Conservation (phyloP, 352 stramenopile genomes). For the Globisporangium echinulatum region DNA sequence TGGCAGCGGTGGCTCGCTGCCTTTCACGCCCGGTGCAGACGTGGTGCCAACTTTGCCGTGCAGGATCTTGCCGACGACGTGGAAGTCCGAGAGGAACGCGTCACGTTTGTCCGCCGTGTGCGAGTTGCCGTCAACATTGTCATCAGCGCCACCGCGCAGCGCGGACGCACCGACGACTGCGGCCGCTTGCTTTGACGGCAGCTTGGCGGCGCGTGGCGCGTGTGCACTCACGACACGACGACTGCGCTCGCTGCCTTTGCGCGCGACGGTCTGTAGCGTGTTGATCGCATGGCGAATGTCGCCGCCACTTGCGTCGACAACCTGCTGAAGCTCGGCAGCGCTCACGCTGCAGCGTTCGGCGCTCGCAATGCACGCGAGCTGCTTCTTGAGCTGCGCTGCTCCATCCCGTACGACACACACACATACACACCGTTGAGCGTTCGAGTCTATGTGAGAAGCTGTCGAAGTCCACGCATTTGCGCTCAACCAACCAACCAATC, state of each 20-base stretch:
- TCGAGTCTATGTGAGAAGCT: too few species aligned
- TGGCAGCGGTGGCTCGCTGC: constrained; percentile 8
- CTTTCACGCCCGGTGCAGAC: constrained; percentile 12
- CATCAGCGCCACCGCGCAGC: not conserved
- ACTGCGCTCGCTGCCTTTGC: not conserved
- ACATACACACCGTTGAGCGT: not conserved
- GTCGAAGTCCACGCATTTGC: too few species aligned
- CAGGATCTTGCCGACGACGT: constrained; percentile 71
- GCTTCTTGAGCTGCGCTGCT: constrained; percentile 66
- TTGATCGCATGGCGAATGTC: constrained; percentile 81
- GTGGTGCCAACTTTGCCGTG: constrained; percentile 38
- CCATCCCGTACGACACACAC: not conserved
- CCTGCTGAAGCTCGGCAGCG: constrained; percentile 27
- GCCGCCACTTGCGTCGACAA: constrained; percentile 59
- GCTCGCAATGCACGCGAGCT: constrained; percentile 33
- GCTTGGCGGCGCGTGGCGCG: too few species aligned
- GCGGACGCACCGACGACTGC: not conserved
- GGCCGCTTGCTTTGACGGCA: not conserved
- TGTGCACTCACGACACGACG: too few species aligned
- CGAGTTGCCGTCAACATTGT: not conserved
- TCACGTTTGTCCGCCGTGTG: constrained; percentile 27
- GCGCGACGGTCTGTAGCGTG: constrained; percentile 46
- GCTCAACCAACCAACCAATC: too few species aligned
- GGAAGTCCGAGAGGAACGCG: constrained; percentile 75
- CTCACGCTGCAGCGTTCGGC: constrained; percentile 26